phyloP scores from a whole-genome alignment of 305 asterid species.

The Fraxinus sp. region DNA sequence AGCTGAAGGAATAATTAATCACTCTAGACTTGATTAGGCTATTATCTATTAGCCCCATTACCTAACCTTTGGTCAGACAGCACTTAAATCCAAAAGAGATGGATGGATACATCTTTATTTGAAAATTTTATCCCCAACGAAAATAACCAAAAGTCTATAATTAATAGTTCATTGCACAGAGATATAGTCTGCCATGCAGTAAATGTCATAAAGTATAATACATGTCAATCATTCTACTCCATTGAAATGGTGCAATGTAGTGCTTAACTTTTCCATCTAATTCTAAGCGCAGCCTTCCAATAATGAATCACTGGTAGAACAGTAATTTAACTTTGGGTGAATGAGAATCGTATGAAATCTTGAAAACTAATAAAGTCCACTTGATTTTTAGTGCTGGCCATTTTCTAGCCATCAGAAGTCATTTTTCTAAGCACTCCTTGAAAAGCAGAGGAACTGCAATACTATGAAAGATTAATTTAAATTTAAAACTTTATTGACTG shows the following conservation, averaged over 20 bases:
- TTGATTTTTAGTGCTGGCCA: background rate
- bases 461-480: background rate
- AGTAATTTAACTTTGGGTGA: background rate
- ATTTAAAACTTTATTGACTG: background rate
- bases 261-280: background rate
- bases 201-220: background rate
- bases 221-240: background rate
- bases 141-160: background rate
- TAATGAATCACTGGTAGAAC: background rate
- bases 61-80: background rate
- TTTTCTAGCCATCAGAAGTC: background rate
- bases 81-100: background rate
- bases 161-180: background rate
- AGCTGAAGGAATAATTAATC: background rate
- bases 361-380: background rate
- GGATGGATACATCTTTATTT: background rate
- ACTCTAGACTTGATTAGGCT: background rate
- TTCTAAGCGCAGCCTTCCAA: background rate
- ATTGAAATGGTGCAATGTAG: background rate
- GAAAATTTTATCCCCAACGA: background rate
- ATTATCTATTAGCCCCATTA: background rate
- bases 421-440: background rate
- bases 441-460: conserved; percentile 6
- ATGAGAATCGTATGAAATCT: background rate
- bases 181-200: background rate